Percentiles rank a stretch among this genome's conserved stretches.
Conservation (phyloP, 2,329 filamentous ascomycete species). For the Thielaviopsis populi region DNA sequence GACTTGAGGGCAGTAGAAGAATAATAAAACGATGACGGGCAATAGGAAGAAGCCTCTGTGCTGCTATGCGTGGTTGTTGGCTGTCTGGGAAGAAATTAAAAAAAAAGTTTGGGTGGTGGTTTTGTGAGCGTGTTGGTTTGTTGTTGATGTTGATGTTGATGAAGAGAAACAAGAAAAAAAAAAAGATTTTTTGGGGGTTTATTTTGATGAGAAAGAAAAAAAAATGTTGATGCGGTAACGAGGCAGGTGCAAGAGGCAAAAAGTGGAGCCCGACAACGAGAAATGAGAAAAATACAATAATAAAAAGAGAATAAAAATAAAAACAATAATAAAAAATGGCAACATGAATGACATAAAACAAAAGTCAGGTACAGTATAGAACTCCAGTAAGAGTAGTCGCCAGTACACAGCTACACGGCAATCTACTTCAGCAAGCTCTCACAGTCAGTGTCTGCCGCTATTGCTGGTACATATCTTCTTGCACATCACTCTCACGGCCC, state of each 20-base stretch:
- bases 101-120: neutral
- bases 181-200: slow-evolving; percentile 12
- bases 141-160: neutral
- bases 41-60: too few species aligned
- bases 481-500: neutral
- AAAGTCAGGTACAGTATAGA: too few species aligned
- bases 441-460: neutral
- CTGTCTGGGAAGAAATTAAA: too few species aligned
- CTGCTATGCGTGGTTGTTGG: too few species aligned
- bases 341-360: neutral
- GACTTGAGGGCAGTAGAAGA: neutral
- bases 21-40: neutral
- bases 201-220: slow-evolving; percentile 14
- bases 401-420: too few species aligned
- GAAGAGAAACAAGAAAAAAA: slow-evolving; percentile 16
- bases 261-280: neutral
- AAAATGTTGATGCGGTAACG: slow-evolving; percentile 19
- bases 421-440: too few species aligned
- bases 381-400: too few species aligned
- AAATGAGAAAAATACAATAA: neutral
- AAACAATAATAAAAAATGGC: neutral
- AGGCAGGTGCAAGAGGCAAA: slow-evolving; percentile 2
- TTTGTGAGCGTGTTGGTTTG: neutral
- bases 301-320: neutral
- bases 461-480: neutral